Base-by-base conservation (phyloP, 208 protist genomes). In the Leptomonas pyrrhocoris region DNA sequence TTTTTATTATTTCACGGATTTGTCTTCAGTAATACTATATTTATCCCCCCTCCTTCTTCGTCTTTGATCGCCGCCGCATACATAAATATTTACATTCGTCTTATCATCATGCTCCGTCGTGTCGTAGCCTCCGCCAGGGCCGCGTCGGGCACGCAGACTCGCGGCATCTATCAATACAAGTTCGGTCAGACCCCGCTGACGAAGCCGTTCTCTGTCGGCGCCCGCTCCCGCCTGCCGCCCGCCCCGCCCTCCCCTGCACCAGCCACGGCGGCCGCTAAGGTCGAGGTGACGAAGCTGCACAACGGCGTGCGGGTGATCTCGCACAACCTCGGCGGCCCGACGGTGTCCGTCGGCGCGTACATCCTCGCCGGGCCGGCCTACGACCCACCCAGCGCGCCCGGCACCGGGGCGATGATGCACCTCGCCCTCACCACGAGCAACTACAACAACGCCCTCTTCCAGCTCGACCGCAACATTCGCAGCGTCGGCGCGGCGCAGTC, bases 271-370 rank as follows among this genome's bases (percentile, higher is more conserved):
- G 46, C 55, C 12, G 61, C n/a, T n/a, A 82, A 86, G 67, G 85
- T 93, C 43, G 68, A 88, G 61, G 77, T 92, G 27, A 89, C 88
- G 28, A 81, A 79, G 58, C 74, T 94, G 43, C 85, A 87, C 80
- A 94, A 94, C 73, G 92, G 92, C 25, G 86, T 80, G 11, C 84
- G 87, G 19, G 81, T 96, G 23, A 93, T 96, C 59, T 83, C 87
- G 45, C 92, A 96, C 51, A 80, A 94, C 66, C 59, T 84, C 8
- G 77, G 79, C 21, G 88, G 88, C 13, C 80, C 92, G 0, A 66
- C 90, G 27, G 85, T 92, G 21, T 90, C 89, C 12, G 77, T 96
- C 11, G 92, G 92, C 19, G 86, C 89, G 21, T 96, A 95, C 79
- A 84, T 90, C 48, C 82, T 86, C 27, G 92, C 92, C 16, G 92